phyloP scores from a whole-genome alignment of 345 rosid species.

The Balakata baccata region DNA sequence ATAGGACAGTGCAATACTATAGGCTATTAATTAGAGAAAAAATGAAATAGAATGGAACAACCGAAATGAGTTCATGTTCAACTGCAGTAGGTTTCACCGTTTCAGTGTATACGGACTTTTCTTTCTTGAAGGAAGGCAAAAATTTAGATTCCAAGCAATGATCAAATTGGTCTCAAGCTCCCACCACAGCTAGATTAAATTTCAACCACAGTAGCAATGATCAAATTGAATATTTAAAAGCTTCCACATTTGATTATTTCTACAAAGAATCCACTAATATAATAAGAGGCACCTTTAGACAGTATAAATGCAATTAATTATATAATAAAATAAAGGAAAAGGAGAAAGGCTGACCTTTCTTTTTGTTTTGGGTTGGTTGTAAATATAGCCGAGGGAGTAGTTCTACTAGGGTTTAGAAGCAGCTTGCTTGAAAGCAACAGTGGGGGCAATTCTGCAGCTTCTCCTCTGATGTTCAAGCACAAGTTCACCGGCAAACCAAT shows the following conservation, averaged over 20 bases:
- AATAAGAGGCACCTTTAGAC: conserved; percentile 10
- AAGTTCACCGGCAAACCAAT: conserved; percentile 83
- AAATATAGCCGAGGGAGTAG: conserved; percentile 19
- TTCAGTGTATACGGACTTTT: conserved; percentile 9
- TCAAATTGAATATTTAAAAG: background rate
- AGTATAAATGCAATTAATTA: conserved; percentile 2
- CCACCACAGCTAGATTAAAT: no score
- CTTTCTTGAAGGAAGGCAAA: conserved; percentile 8
- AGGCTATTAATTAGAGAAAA: background rate
- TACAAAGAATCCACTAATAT: conserved; percentile 26
- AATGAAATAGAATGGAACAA: background rate
- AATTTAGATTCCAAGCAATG: background rate
- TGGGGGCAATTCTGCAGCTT: conserved; percentile 90
- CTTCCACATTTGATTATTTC: conserved; percentile 23
- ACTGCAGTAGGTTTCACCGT: conserved; percentile 7
- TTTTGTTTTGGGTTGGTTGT: conserved; percentile 29
- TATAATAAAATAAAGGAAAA: background rate
- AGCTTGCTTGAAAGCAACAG: conserved; percentile 92
- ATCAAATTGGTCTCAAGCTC: background rate
- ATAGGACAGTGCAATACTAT: background rate
- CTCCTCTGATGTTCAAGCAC: conserved; percentile 91
- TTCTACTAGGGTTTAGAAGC: conserved; percentile 38
- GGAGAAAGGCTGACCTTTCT: conserved; percentile 30
- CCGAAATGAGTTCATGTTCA: background rate
- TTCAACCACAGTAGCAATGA: no score